These are phyloP conservation scores for Rhizophlyctis rosea DNA, from an alignment of 192 early-diverging fungal species.

Conservation along the genomic window DNA sequence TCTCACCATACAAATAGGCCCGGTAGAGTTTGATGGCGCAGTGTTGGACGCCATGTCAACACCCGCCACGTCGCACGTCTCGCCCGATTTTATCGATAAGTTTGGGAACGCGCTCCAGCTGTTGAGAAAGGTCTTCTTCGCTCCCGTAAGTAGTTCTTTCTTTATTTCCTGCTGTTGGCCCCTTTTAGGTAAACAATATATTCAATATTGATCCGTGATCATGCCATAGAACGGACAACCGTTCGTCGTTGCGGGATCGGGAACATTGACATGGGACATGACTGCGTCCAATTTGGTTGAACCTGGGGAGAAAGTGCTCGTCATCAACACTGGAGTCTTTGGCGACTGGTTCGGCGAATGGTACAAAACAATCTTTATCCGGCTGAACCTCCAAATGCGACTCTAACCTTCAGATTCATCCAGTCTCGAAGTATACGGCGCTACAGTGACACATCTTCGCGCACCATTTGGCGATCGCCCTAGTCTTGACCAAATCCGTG, in stretches of 20 bases:
- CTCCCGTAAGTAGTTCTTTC: constrained; percentile 39
- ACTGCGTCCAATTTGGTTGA: constrained; percentile 87
- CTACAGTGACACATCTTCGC: constrained; percentile 73
- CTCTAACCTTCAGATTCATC: too few species aligned
- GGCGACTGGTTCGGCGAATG: constrained; percentile 93
- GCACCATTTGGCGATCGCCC: constrained; percentile 69
- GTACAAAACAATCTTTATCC: too few species aligned
- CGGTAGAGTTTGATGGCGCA: constrained; percentile 89
- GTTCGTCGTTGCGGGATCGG: constrained; percentile 90
- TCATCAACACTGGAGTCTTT: constrained; percentile 93
- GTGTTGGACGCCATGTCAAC: constrained; percentile 82
- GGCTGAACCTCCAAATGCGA: too few species aligned
- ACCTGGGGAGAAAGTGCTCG: constrained; percentile 82
- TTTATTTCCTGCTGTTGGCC: not conserved
- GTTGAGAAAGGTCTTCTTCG: constrained; percentile 73
- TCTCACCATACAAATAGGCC: constrained; percentile 69
- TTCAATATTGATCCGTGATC: not conserved
- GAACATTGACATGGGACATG: constrained; percentile 98
- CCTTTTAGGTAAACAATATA: not conserved
- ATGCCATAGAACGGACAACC: constrained; percentile 68
- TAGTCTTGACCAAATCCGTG: constrained; percentile 60
- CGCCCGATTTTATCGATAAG: constrained; percentile 80
- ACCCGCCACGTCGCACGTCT: constrained; percentile 88
- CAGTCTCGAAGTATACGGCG: constrained; percentile 84
- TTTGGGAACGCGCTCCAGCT: constrained; percentile 88